Evolutionary conservation across 805 yeast genomes (phyloP).

Genomic region (Teunomyces aglyptinius): DNA sequence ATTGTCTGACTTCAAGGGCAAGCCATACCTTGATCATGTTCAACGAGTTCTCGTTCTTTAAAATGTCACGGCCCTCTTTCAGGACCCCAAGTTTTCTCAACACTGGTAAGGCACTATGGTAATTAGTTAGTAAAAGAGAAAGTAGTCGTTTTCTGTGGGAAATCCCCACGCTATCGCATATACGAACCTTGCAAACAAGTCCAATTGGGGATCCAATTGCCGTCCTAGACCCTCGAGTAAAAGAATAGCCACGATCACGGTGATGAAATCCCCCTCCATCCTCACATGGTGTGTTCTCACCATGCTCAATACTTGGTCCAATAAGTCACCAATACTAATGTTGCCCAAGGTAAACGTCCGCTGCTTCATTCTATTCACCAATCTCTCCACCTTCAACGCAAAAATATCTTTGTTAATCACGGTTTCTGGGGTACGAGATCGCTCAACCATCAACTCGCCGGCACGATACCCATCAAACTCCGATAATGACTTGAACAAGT

Average conservation of each 20-base stretch:
- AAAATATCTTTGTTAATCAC: slow-evolving; percentile 82
- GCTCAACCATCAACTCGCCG: slow-evolving; percentile 92
- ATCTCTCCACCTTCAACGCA: slow-evolving; percentile 79
- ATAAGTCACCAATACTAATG: slow-evolving; percentile 84
- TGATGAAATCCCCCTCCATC: slow-evolving; percentile 96
- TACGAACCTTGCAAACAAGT: slow-evolving; percentile 94
- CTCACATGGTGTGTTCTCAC: slow-evolving; percentile 92
- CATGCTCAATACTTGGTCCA: slow-evolving; percentile 86
- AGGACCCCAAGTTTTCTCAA: slow-evolving; percentile 72
- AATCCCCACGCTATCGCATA: slow-evolving; percentile 42
- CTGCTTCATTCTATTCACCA: slow-evolving; percentile 77
- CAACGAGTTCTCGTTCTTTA: slow-evolving; percentile 56
- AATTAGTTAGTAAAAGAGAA: slow-evolving; percentile 15
- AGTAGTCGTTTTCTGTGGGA: slow-evolving; percentile 33
- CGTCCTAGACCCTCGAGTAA: slow-evolving; percentile 94
- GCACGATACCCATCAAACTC: slow-evolving; percentile 92
- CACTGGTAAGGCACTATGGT: slow-evolving; percentile 71
- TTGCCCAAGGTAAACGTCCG: slow-evolving; percentile 92
- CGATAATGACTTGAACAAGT: slow-evolving; percentile 81
- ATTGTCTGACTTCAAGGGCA: slow-evolving; percentile 83
- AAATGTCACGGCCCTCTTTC: slow-evolving; percentile 61
- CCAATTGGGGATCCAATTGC: slow-evolving; percentile 88
- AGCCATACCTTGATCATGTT: slow-evolving; percentile 90
- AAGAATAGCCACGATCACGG: slow-evolving; percentile 91
- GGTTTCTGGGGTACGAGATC: slow-evolving; percentile 92